Evolutionary conservation across 2,329 filamentous ascomycete species (phyloP).

Genomic region (Claviceps spartinae): DNA sequence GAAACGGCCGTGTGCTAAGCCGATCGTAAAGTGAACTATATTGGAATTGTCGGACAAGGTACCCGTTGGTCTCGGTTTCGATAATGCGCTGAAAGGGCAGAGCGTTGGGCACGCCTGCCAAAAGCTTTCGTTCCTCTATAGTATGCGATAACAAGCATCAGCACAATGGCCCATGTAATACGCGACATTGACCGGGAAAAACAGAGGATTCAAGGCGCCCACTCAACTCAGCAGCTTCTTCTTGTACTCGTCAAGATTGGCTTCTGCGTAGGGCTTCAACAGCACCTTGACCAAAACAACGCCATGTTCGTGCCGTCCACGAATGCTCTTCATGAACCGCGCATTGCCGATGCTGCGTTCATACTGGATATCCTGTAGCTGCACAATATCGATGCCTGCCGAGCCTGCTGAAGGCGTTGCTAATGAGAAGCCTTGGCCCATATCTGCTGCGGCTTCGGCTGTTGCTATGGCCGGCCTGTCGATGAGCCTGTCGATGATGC

Average conservation of each 20-base stretch:
- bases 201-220: no score
- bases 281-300: conserved; percentile 89
- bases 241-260: conserved; percentile 69
- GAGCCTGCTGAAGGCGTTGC: conserved; percentile 83
- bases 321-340: conserved; percentile 92
- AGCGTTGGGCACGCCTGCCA: conserved; percentile 80
- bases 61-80: conserved; percentile 83
- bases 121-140: conserved; percentile 61
- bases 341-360: conserved; percentile 86
- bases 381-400: conserved; percentile 84
- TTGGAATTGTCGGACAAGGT: conserved; percentile 85
- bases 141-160: conserved; percentile 33
- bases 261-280: conserved; percentile 76
- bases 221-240: conserved; percentile 44
- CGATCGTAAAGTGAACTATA: conserved; percentile 96
- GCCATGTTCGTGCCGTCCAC: conserved; percentile 79
- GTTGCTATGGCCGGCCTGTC: no score
- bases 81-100: conserved; percentile 80
- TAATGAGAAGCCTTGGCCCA: conserved; percentile 96
- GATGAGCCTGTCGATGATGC: no score
- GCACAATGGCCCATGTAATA: no score
- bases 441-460: conserved; percentile 24
- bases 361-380: conserved; percentile 80
- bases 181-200: no score
- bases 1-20: conserved; percentile 86